Conservation (phyloP, 164 flowering plant species). For the Pachysandra terminalis region DNA sequence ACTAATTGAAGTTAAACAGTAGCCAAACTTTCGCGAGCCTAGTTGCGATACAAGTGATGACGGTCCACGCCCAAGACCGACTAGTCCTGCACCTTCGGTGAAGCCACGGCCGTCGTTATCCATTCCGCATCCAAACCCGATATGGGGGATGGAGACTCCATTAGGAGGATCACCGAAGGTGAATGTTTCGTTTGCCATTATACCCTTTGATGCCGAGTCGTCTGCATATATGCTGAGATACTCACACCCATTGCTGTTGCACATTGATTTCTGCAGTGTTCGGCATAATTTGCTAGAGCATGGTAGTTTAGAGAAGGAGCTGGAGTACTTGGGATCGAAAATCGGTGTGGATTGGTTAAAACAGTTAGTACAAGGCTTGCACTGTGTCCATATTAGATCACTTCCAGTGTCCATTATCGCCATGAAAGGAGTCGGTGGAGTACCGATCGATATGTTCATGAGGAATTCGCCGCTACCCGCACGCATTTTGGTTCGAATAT, state of each 20-base stretch:
- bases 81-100: slow-evolving; percentile 63
- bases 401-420: slow-evolving; percentile 90
- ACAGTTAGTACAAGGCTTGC: slow-evolving; percentile 68
- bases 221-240: slow-evolving; percentile 76
- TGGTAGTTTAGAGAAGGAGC: slow-evolving; percentile 49
- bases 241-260: slow-evolving; percentile 45
- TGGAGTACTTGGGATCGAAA: slow-evolving; percentile 64
- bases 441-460: slow-evolving; percentile 67
- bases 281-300: slow-evolving; percentile 53
- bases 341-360: slow-evolving; percentile 56
- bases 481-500: slow-evolving; percentile 27
- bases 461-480: slow-evolving; percentile 65
- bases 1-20: slow-evolving; percentile 69
- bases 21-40: slow-evolving; percentile 59
- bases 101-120: slow-evolving; percentile 72
- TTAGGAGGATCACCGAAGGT: slow-evolving; percentile 31
- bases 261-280: slow-evolving; percentile 43
- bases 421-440: slow-evolving; percentile 46
- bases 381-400: slow-evolving; percentile 89
- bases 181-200: slow-evolving; percentile 68
- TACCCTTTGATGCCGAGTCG: slow-evolving; percentile 62
- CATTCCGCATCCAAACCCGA: slow-evolving; percentile 81
- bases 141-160: slow-evolving; percentile 29
- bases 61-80: slow-evolving; percentile 88
- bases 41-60: slow-evolving; percentile 79